These are phyloP conservation scores for Globisporangium irregulare DNA, from an alignment of 352 stramenopile genomes.

Conservation along the genomic window DNA sequence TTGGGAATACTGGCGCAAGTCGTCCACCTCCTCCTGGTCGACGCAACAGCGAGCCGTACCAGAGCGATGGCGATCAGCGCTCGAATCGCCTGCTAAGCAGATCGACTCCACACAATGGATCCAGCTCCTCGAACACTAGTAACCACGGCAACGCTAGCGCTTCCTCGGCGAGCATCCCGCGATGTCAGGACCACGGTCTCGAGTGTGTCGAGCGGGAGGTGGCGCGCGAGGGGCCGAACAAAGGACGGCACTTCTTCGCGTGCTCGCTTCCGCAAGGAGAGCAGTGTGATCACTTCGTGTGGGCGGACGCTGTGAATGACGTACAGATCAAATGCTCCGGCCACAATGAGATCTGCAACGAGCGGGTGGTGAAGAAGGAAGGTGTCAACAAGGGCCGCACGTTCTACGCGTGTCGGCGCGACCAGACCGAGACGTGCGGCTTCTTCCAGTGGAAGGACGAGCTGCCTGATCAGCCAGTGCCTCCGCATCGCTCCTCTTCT, in stretches of 20 bases:
- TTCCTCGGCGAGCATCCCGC: constrained; percentile 16
- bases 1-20: background rate
- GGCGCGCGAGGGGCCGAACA: constrained; percentile 79
- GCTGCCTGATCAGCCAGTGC: constrained; percentile 4
- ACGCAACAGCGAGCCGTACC: constrained; percentile 6
- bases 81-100: background rate
- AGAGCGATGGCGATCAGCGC: background rate
- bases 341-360: constrained; percentile 61
- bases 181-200: constrained; percentile 50
- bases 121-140: background rate
- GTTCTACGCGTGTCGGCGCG: constrained; percentile 55
- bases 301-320: constrained; percentile 32
- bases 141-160: background rate
- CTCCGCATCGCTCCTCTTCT: background rate
- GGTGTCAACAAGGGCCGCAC: constrained; percentile 62
- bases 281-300: constrained; percentile 92
- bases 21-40: background rate
- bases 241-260: constrained; percentile 90
- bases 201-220: constrained; percentile 54
- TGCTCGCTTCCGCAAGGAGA: constrained; percentile 83
- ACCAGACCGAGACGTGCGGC: constrained; percentile 59
- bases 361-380: constrained; percentile 62
- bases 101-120: background rate
- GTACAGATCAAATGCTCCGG: constrained; percentile 37
- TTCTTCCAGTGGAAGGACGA: constrained; percentile 83